These are phyloP conservation scores for Danielia reshetovae DNA, from an alignment of 805 yeast species.

Conservation along the genomic window DNA sequence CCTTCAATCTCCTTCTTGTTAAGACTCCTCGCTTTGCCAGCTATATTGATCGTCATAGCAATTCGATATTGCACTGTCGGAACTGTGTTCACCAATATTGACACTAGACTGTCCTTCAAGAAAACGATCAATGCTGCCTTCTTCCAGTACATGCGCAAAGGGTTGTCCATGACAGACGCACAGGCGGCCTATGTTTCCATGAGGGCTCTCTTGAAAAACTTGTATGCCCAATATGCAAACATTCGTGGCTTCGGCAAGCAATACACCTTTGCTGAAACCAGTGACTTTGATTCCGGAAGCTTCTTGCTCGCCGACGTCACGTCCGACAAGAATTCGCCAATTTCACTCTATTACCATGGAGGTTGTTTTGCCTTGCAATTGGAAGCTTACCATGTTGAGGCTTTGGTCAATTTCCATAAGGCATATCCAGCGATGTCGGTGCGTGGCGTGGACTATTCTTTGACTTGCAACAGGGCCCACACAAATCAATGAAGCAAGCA, in stretches of 20 bases:
- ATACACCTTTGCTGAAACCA: neutral
- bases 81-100: neutral
- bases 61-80: slow-evolving; percentile 1
- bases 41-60: neutral
- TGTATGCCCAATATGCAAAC: neutral
- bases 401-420: slow-evolving; percentile 6
- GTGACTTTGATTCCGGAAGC: neutral
- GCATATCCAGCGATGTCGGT: slow-evolving; percentile 1
- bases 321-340: slow-evolving; percentile 1
- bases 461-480: slow-evolving; percentile 6
- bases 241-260: neutral
- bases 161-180: neutral
- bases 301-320: neutral
- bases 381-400: slow-evolving; percentile 1
- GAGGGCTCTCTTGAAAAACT: neutral
- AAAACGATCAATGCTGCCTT: neutral
- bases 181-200: neutral
- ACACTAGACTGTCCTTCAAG: neutral
- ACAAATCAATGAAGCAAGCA: slow-evolving; percentile 5
- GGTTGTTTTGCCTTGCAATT: slow-evolving; percentile 11
- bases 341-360: slow-evolving; percentile 9
- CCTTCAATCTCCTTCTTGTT: neutral
- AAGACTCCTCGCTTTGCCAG: neutral
- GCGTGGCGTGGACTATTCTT: slow-evolving; percentile 8
- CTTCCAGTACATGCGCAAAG: neutral